Percentiles rank a stretch among this genome's conserved stretches.
Conservation (phyloP, 139 green algal genomes). For the Chlamydomonas incerta region DNA sequence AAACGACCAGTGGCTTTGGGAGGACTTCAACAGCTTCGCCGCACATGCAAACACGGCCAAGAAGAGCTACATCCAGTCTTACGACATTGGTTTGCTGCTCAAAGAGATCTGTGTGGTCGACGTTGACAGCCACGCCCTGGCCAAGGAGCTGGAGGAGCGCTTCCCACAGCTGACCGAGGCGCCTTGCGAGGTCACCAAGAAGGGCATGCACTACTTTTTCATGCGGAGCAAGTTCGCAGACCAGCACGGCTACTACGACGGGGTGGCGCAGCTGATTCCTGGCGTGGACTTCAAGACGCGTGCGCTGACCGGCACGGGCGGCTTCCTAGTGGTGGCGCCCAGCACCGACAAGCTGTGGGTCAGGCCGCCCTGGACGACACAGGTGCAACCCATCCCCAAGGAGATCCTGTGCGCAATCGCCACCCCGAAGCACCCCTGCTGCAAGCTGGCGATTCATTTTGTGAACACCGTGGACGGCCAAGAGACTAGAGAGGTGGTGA, state of each 20-base stretch:
- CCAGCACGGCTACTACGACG: neutral
- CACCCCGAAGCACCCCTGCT: too few relatives aligned
- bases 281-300: neutral
- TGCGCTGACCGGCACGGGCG: neutral
- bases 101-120: neutral
- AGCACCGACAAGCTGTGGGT: neutral
- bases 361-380: too few relatives aligned
- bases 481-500: too few relatives aligned
- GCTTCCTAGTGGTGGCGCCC: neutral
- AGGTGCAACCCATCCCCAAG: too few relatives aligned
- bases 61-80: too few relatives aligned
- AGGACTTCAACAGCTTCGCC: too few relatives aligned
- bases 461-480: too few relatives aligned
- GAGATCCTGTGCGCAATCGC: too few relatives aligned
- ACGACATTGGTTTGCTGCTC: too few relatives aligned
- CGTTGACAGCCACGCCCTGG: neutral
- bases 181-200: neutral
- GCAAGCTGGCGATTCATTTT: too few relatives aligned
- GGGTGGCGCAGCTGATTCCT: neutral
- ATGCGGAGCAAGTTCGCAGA: neutral
- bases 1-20: too few relatives aligned
- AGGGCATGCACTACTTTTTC: neutral
- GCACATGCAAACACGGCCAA: too few relatives aligned
- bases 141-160: neutral
- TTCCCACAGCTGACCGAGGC: neutral